Evolutionary conservation across 1,284 basidiomycete genomes (phyloP).

Genomic region (Rhizoctonia solani): DNA sequence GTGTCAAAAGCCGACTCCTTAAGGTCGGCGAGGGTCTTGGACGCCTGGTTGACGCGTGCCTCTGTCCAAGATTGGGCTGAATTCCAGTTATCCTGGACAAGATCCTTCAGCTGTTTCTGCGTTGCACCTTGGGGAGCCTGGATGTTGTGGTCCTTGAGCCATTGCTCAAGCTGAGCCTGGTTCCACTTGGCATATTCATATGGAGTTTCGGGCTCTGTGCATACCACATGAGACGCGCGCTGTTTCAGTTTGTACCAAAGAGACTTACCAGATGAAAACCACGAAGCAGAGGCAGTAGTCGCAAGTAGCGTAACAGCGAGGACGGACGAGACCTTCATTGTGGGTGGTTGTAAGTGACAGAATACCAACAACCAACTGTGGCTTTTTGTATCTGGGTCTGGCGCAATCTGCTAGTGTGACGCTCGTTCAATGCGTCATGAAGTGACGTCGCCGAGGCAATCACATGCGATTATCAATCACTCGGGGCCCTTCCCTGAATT

Average conservation of each 20-base stretch:
- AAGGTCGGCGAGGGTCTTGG: slow-evolving; percentile 63
- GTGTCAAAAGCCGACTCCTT: slow-evolving; percentile 50
- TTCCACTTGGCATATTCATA: slow-evolving; percentile 67
- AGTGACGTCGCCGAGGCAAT: slow-evolving; percentile 3
- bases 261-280: slow-evolving; percentile 24
- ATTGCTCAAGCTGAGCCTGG: slow-evolving; percentile 61
- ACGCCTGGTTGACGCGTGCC: slow-evolving; percentile 65
- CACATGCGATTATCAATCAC: background rate
- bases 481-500: background rate
- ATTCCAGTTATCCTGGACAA: slow-evolving; percentile 69
- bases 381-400: slow-evolving; percentile 15
- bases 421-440: slow-evolving; percentile 7
- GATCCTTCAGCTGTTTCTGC: slow-evolving; percentile 56
- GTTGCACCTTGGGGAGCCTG: slow-evolving; percentile 56
- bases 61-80: slow-evolving; percentile 59
- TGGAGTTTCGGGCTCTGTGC: slow-evolving; percentile 1
- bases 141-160: slow-evolving; percentile 74
- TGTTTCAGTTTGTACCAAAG: background rate
- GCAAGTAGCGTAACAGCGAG: slow-evolving; percentile 32
- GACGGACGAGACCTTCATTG: slow-evolving; percentile 33
- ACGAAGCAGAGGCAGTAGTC: slow-evolving; percentile 30
- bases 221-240: background rate
- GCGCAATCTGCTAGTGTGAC: background rate
- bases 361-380: no score
- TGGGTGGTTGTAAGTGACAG: slow-evolving; percentile 6